Conservation (phyloP, 2,329 filamentous ascomycete species). For the Alternaria burnsii region DNA sequence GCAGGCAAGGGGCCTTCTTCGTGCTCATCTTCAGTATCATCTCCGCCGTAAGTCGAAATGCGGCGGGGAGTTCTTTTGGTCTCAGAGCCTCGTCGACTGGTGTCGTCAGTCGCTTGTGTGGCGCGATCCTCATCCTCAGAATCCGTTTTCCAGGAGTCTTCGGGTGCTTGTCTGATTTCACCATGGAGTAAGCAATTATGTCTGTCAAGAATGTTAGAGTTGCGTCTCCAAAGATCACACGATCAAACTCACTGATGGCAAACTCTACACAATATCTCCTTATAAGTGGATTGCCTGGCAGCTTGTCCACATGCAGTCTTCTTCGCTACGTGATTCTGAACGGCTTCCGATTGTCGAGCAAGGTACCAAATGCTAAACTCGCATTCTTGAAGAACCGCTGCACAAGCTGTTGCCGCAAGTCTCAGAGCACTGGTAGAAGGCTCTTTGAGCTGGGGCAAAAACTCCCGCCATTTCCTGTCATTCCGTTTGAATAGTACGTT, state of each 20-base stretch:
- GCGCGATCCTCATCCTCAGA: constrained; percentile 9
- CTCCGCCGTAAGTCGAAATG: background rate
- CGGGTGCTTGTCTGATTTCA: constrained; percentile 46
- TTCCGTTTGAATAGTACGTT: constrained; percentile 34
- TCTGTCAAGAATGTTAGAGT: constrained; percentile 22
- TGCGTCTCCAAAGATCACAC: background rate
- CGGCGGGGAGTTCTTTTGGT: background rate
- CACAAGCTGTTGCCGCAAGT: constrained; percentile 48
- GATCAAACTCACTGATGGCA: constrained; percentile 41
- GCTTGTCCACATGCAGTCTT: constrained; percentile 13
- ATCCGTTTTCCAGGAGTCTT: constrained; percentile 16
- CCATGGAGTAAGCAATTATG: constrained; percentile 55
- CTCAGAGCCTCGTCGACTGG: constrained; percentile 7
- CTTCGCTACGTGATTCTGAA: constrained; percentile 15
- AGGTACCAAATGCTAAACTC: constrained; percentile 55
- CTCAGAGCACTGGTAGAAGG: constrained; percentile 34
- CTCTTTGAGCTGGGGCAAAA: constrained; percentile 43
- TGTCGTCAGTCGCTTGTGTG: constrained; percentile 11
- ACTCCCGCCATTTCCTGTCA: constrained; percentile 38
- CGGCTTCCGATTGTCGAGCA: constrained; percentile 38
- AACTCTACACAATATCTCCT: constrained; percentile 37
- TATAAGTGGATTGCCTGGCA: constrained; percentile 26
- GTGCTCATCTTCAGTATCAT: background rate
- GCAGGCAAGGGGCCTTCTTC: constrained; percentile 14
- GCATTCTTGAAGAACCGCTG: constrained; percentile 46